Evolutionary conservation across 1,139 yeast genomes (phyloP).

Genomic region (Candida gigantensis): DNA sequence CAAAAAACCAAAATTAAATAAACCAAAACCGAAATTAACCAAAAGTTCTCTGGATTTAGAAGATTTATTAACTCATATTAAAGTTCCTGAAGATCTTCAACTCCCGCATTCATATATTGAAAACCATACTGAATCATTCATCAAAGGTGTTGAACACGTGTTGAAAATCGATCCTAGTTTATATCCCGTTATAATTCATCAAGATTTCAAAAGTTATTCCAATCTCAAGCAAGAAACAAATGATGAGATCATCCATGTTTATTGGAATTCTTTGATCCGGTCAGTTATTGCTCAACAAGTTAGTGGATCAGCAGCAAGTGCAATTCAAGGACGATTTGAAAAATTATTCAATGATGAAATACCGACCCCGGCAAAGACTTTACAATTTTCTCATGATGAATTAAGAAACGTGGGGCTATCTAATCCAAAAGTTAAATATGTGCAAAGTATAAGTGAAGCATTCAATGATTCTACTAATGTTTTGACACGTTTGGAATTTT

Average conservation of each 20-base stretch:
- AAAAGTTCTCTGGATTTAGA: constrained; percentile 22
- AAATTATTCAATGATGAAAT: constrained; percentile 35
- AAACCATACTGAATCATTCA: constrained; percentile 46
- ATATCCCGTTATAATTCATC: constrained; percentile 33
- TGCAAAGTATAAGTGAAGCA: constrained; percentile 59
- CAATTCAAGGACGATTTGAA: constrained; percentile 56
- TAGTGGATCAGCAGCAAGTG: constrained; percentile 77
- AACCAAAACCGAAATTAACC: constrained; percentile 9
- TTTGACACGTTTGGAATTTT: constrained; percentile 43
- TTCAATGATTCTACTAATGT: constrained; percentile 43
- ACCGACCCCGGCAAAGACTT: constrained; percentile 57
- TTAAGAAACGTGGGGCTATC: constrained; percentile 71
- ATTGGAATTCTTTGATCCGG: constrained; percentile 41
- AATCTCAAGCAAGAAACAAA: constrained; percentile 5
- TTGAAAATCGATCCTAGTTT: constrained; percentile 45
- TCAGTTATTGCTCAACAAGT: constrained; percentile 79
- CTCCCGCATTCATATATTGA: constrained; percentile 44
- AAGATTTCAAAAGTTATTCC: constrained; percentile 27
- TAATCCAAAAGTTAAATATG: constrained; percentile 64
- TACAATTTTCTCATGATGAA: constrained; percentile 42
- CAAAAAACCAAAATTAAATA: constrained; percentile 5
- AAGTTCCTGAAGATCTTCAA: constrained; percentile 25
- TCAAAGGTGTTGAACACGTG: constrained; percentile 42
- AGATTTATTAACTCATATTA: constrained; percentile 28
- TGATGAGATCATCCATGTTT: constrained; percentile 34